A percentile compares a stretch with the other conserved stretches of the same genome.
These are phyloP conservation scores for Boletus coccyginus DNA, from an alignment of 768 basidiomycete species.

Conservation along the genomic window DNA sequence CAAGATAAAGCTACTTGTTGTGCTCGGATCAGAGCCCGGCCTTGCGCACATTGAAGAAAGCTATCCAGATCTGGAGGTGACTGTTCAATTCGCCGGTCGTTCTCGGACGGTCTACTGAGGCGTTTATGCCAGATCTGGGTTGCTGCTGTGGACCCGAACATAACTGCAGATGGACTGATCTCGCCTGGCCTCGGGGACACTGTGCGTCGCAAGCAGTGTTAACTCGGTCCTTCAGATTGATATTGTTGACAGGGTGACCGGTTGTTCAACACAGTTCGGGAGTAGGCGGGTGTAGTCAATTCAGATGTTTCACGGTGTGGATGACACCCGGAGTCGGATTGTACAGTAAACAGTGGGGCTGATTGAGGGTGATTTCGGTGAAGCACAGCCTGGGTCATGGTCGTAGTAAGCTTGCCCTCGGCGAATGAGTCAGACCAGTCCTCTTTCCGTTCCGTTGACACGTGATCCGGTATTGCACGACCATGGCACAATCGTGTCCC, in stretches of 20 bases:
- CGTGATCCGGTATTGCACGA: slow-evolving; percentile 31
- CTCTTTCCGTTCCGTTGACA: slow-evolving; percentile 12
- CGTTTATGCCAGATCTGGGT: slow-evolving; percentile 69
- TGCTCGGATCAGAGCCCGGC: slow-evolving; percentile 78
- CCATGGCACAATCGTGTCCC: slow-evolving; percentile 31
- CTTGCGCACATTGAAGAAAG: slow-evolving; percentile 59
- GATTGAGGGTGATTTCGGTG: no score
- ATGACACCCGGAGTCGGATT: background rate
- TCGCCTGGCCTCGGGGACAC: slow-evolving; percentile 91
- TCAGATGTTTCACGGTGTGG: no score
- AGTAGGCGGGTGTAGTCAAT: slow-evolving; percentile 17
- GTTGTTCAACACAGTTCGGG: slow-evolving; percentile 69
- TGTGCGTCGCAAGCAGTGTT: slow-evolving; percentile 42
- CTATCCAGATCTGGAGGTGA: slow-evolving; percentile 81
- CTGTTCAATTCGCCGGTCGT: background rate
- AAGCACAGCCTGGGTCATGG: no score
- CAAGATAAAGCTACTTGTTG: slow-evolving; percentile 77
- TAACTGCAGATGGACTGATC: slow-evolving; percentile 78
- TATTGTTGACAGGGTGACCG: slow-evolving; percentile 66
- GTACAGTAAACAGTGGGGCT: background rate
- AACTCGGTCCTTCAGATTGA: background rate
- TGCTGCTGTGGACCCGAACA: slow-evolving; percentile 69
- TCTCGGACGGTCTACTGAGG: background rate
- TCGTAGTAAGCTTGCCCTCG: no score
- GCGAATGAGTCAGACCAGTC: background rate